phyloP scores from a whole-genome alignment of 1,284 basidiomycete genomes.

The Mrakiaceae sp. region DNA sequence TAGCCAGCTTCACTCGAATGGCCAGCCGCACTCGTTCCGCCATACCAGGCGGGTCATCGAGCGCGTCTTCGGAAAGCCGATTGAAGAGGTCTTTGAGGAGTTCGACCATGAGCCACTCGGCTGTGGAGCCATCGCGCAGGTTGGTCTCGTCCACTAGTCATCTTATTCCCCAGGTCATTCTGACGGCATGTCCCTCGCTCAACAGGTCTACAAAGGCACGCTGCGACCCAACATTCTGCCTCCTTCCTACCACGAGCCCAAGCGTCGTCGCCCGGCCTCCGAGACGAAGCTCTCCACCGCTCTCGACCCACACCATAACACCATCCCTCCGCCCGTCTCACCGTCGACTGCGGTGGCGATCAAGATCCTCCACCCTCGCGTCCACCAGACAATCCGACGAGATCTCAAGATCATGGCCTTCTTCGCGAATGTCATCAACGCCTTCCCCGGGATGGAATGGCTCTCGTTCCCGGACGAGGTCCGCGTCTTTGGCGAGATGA shows the following conservation, averaged over 20 bases:
- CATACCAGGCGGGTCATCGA: constrained; percentile 81
- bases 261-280: constrained; percentile 10
- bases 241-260: constrained; percentile 32
- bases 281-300: constrained; percentile 26
- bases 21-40: constrained; percentile 64
- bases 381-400: constrained; percentile 65
- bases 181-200: neutral
- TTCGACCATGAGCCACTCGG: constrained; percentile 84
- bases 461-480: constrained; percentile 94
- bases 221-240: constrained; percentile 74
- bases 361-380: constrained; percentile 86
- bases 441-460: constrained; percentile 92
- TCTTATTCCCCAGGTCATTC: neutral
- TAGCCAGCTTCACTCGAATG: constrained; percentile 79
- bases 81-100: constrained; percentile 82
- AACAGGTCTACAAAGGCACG: constrained; percentile 71
- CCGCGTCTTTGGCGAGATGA: constrained; percentile 89
- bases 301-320: constrained; percentile 47
- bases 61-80: constrained; percentile 65
- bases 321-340: constrained; percentile 47
- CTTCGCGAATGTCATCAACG: constrained; percentile 69
- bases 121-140: constrained; percentile 95
- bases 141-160: constrained; percentile 29
- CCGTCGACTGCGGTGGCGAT: constrained; percentile 81
- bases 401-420: constrained; percentile 92